Percentiles rank a stretch among this genome's conserved stretches.
Evolutionary conservation across 257 asterid genomes (phyloP).

Genomic region (Mentha longifolia): DNA sequence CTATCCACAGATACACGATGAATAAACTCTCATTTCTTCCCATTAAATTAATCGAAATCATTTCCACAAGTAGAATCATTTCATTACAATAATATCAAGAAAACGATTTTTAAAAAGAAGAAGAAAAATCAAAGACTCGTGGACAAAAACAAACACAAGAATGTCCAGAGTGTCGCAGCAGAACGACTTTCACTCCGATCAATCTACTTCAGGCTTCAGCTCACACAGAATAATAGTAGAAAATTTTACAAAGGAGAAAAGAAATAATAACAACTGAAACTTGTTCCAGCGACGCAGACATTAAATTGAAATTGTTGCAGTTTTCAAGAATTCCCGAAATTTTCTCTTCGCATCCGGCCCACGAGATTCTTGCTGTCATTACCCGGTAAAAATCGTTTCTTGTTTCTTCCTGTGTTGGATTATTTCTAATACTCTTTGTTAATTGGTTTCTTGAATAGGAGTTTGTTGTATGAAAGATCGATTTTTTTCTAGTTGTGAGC

Average conservation of each 20-base stretch:
- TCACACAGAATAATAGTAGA: neutral
- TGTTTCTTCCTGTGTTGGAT: constrained; percentile 2
- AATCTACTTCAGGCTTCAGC: neutral
- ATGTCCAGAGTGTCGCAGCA: neutral
- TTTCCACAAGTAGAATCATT: neutral
- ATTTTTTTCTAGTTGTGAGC: neutral
- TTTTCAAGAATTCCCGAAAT: constrained; percentile 23
- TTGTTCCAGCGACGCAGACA: neutral
- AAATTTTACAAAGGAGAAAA: neutral
- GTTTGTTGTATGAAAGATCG: neutral
- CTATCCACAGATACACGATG: neutral
- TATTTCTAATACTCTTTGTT: neutral
- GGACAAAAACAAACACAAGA: constrained; percentile 15
- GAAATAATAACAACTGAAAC: neutral
- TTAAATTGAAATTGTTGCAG: neutral
- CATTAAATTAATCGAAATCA: neutral
- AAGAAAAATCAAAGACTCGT: neutral
- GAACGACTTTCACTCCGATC: neutral
- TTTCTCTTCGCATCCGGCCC: constrained; percentile 8
- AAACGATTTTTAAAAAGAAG: too few species aligned
- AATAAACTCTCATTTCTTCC: neutral
- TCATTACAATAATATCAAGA: neutral
- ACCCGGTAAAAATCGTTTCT: constrained; percentile 19
- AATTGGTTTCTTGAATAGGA: constrained; percentile 12
- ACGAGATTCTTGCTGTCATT: constrained; percentile 15